phyloP scores from a whole-genome alignment of 2,329 filamentous ascomycete genomes.

The Fusarium euwallaceae region DNA sequence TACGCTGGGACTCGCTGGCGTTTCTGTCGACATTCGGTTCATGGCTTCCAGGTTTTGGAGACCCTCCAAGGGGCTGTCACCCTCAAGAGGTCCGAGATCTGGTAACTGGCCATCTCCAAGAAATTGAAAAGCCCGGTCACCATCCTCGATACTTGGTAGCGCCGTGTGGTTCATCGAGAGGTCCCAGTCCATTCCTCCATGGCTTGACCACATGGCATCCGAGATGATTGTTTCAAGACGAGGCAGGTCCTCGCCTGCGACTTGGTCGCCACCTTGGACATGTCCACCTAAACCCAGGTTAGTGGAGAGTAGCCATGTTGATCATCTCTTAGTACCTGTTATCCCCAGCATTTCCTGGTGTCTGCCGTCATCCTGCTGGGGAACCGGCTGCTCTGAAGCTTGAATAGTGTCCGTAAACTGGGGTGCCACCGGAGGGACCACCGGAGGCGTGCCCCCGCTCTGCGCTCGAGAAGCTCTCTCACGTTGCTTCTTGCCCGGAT shows the following conservation, averaged over 20 bases:
- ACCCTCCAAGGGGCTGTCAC: background rate
- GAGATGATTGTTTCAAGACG: constrained; percentile 6
- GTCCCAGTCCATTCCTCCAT: background rate
- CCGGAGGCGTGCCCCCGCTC: background rate
- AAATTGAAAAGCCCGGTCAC: background rate
- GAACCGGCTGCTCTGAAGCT: background rate
- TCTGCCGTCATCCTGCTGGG: too few species aligned
- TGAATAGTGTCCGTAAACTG: background rate
- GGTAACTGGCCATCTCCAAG: background rate
- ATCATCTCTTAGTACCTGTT: background rate
- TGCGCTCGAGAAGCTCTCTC: background rate
- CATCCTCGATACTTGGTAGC: background rate
- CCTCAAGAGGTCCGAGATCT: background rate
- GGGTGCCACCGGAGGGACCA: background rate
- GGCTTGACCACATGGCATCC: background rate
- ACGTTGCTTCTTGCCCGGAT: constrained; percentile 29
- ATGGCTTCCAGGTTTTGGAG: background rate
- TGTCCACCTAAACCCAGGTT: background rate
- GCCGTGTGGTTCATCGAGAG: background rate
- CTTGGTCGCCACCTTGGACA: background rate
- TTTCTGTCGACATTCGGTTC: background rate
- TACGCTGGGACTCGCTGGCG: background rate
- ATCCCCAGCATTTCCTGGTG: background rate
- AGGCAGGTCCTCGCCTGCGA: background rate
- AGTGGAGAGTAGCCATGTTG: background rate